Base-by-base conservation (phyloP, 2,329 filamentous ascomycete genomes). In the Ophiostoma ulmi region DNA sequence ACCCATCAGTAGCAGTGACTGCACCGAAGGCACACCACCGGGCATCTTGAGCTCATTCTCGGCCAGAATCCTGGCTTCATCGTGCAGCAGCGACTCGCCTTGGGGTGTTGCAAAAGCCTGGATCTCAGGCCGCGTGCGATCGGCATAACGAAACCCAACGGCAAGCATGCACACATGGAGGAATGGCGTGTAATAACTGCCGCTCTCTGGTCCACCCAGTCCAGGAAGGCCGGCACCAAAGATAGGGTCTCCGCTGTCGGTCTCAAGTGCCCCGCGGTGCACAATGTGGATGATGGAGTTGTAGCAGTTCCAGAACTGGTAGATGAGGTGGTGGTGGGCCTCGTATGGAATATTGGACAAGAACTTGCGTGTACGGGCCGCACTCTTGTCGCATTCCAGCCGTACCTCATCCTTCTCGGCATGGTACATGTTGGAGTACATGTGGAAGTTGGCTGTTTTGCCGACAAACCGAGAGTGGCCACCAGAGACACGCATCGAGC, bases 261-360 rank as follows among this genome's bases (percentile, higher is more conserved):
- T 55, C 48, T 73, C 70, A 67, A 73, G 73, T 1, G 72, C 72
- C 35, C 70, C 61, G 8, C 69, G 67, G 67, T 74, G 71, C 17
- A 74, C 69, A 17, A 74, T 68, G 55, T 72, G 73, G 61, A 74
- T 73, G 61, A 74, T 73, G 13, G 70, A 69, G 71, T 74, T 74
- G 72, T 73, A 71, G 55, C 69, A 70, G 17, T 72, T 71, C 72
- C 72, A 74, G 61, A 73, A 74, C 44, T 72, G 70, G 38, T 73
- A 39, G 69, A 74, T 73, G 6, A 74, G 71, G 41, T 74, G 73
- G n/a, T 71, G 36, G 67, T 74, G 72, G 17, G 73, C 73, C 10
- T 71, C 72, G 14, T 70, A 38, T 2, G 69, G 66, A 8, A 74
- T 68, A n/a, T 35, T 38, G 39, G 71, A 55, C n/a, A 72, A 35